Evolutionary conservation across 352 stramenopile species (phyloP).

Genomic region (Globisporangium alternatum): DNA sequence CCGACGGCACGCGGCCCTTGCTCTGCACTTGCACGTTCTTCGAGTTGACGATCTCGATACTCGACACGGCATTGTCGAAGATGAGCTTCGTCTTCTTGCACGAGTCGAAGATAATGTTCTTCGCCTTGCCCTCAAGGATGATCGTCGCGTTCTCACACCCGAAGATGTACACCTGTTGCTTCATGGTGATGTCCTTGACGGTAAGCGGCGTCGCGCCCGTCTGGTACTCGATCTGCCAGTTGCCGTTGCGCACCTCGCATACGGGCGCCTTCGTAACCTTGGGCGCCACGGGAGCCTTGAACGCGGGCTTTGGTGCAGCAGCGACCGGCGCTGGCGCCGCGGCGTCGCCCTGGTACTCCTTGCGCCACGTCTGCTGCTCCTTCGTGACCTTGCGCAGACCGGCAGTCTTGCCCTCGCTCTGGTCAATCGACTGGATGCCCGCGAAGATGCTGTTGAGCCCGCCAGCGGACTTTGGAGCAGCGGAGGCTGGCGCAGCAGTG

Average conservation of each 20-base stretch:
- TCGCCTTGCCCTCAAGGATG: constrained; percentile 97
- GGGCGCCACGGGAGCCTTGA: constrained; percentile 30
- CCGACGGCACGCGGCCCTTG: constrained; percentile 91
- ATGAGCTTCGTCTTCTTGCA: constrained; percentile 96
- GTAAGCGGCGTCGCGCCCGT: constrained; percentile 80
- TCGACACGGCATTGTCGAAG: constrained; percentile 96
- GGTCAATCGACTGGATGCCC: constrained; percentile 84
- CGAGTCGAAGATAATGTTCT: constrained; percentile 95
- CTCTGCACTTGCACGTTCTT: constrained; percentile 96
- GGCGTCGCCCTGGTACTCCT: constrained; percentile 88
- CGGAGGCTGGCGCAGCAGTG: constrained; percentile 25
- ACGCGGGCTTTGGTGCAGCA: constrained; percentile 20
- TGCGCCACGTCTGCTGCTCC: constrained; percentile 96
- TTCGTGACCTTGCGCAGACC: constrained; percentile 95
- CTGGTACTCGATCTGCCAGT: constrained; percentile 98
- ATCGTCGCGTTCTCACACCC: constrained; percentile 94
- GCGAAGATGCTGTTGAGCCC: constrained; percentile 85
- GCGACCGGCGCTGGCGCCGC: constrained; percentile 19
- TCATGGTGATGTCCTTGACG: constrained; percentile 90
- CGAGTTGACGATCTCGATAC: constrained; percentile 97
- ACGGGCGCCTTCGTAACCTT: constrained; percentile 49
- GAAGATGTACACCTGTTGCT: constrained; percentile 97
- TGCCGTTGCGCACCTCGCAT: constrained; percentile 91
- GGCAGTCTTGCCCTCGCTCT: constrained; percentile 90
- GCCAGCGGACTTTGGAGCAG: constrained; percentile 35